phyloP scores from a whole-genome alignment of 2,329 filamentous ascomycete species.

The Epichloe hybrida region DNA sequence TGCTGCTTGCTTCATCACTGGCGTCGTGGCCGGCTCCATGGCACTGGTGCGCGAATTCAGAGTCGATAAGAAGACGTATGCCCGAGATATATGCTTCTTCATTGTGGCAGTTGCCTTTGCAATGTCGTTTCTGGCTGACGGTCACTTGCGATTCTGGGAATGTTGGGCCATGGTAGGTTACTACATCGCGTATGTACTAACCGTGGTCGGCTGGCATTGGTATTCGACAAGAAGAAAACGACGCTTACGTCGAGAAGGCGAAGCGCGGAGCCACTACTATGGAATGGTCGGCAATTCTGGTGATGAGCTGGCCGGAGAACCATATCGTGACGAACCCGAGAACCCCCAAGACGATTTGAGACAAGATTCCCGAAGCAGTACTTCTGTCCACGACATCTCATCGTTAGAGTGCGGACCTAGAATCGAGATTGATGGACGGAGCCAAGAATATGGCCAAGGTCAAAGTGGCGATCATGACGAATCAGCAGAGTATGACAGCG shows the following conservation, averaged over 20 bases:
- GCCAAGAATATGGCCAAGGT: slow-evolving; percentile 17
- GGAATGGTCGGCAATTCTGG: slow-evolving; percentile 33
- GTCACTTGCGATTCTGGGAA: slow-evolving; percentile 75
- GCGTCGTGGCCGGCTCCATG: slow-evolving; percentile 95
- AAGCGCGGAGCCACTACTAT: slow-evolving; percentile 62
- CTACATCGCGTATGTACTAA: slow-evolving; percentile 77
- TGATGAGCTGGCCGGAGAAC: slow-evolving; percentile 40
- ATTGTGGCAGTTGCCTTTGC: slow-evolving; percentile 75
- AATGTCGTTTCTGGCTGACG: slow-evolving; percentile 77
- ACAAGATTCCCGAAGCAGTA: slow-evolving; percentile 8
- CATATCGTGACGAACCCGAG: slow-evolving; percentile 50
- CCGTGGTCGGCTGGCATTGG: slow-evolving; percentile 91
- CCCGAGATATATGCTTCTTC: slow-evolving; percentile 87
- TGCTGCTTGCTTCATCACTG: slow-evolving; percentile 89
- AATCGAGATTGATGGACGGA: slow-evolving; percentile 31
- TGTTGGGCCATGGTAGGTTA: slow-evolving; percentile 81
- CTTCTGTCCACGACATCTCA: slow-evolving; percentile 23
- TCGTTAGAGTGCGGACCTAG: slow-evolving; percentile 31
- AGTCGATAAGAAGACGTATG: slow-evolving; percentile 78
- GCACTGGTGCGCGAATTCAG: slow-evolving; percentile 89
- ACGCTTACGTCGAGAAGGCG: slow-evolving; percentile 50
- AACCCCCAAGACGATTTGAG: slow-evolving; percentile 12
- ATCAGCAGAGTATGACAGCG: slow-evolving; percentile 27
- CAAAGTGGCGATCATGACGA: slow-evolving; percentile 23
- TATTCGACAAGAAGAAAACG: slow-evolving; percentile 50